Conservation (phyloP, 805 yeast species). For the Kazachstania martiniae region DNA sequence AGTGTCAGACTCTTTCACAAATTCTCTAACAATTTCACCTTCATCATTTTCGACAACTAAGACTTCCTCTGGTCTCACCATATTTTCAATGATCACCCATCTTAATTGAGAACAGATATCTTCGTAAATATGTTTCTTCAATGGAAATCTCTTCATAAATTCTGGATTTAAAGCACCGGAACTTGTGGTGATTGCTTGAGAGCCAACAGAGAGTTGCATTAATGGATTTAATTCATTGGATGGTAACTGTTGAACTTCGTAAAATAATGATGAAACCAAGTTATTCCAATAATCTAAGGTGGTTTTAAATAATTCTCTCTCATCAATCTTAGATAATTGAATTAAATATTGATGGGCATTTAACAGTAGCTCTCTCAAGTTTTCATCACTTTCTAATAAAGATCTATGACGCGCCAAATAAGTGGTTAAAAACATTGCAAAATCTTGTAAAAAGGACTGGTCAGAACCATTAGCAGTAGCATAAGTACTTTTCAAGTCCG, state of each 20-base stretch:
- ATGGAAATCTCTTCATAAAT: slow-evolving; percentile 60
- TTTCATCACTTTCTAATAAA: slow-evolving; percentile 48
- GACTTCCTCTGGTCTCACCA: slow-evolving; percentile 98
- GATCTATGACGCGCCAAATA: slow-evolving; percentile 65
- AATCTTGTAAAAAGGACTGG: slow-evolving; percentile 89
- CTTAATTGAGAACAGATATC: slow-evolving; percentile 72
- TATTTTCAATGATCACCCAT: slow-evolving; percentile 87
- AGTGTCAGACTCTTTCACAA: slow-evolving; percentile 93
- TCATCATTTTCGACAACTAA: slow-evolving; percentile 95
- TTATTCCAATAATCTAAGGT: slow-evolving; percentile 91
- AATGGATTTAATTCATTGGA: slow-evolving; percentile 61
- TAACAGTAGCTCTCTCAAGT: slow-evolving; percentile 46
- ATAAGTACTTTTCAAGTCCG: slow-evolving; percentile 66
- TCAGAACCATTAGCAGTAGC: slow-evolving; percentile 66
- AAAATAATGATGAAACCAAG: slow-evolving; percentile 71
- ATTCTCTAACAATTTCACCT: slow-evolving; percentile 97
- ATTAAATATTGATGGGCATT: slow-evolving; percentile 74
- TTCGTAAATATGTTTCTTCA: slow-evolving; percentile 79
- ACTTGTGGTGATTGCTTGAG: slow-evolving; percentile 30
- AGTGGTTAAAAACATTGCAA: slow-evolving; percentile 85
- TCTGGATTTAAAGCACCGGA: slow-evolving; percentile 87
- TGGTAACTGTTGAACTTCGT: slow-evolving; percentile 78
- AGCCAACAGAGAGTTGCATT: slow-evolving; percentile 49
- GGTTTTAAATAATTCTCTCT: slow-evolving; percentile 90
- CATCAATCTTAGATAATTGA: slow-evolving; percentile 81